phyloP scores from a whole-genome alignment of 2,329 filamentous ascomycete genomes.

The Trichoderma sp. region DNA sequence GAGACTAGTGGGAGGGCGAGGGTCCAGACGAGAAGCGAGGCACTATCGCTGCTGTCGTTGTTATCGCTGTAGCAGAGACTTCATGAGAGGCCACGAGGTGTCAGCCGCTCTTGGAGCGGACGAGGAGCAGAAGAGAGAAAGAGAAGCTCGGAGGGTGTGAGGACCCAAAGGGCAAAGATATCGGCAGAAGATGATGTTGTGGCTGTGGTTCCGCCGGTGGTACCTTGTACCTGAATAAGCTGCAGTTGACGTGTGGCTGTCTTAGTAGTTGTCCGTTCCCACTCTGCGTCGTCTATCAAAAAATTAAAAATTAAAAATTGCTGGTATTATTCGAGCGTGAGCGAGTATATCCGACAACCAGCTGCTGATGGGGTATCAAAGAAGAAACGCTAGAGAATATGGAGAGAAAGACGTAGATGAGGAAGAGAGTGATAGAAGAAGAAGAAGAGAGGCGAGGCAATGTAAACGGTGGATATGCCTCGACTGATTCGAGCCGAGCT shows the following conservation, averaged over 20 bases:
- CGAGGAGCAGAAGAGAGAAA: neutral
- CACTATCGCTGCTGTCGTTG: conserved; percentile 1
- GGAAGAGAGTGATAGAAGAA: neutral
- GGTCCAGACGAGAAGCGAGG: neutral
- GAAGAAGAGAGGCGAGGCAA: neutral
- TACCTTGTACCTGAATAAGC: neutral
- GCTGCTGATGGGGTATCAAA: neutral
- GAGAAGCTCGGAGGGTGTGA: neutral
- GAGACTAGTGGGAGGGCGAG: neutral
- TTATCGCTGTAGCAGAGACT: conserved; percentile 1
- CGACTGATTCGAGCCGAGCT: neutral
- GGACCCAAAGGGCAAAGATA: neutral
- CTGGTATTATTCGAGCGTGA: neutral
- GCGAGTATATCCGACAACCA: neutral
- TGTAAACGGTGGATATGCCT: too few relatives aligned
- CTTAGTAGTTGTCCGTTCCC: neutral
- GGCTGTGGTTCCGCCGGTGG: neutral
- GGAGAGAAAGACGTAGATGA: neutral
- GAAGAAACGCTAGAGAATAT: neutral
- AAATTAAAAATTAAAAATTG: neutral
- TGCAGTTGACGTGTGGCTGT: conserved; percentile 5
- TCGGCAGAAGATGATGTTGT: neutral
- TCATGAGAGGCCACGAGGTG: conserved; percentile 21
- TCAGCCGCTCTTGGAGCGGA: conserved; percentile 21
- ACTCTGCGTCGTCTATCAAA: neutral